Evolutionary conservation across 768 basidiomycete genomes (phyloP), one percentile per base, ranked within the genome.

Genomic region (Gloeostereum incarnatum): DNA sequence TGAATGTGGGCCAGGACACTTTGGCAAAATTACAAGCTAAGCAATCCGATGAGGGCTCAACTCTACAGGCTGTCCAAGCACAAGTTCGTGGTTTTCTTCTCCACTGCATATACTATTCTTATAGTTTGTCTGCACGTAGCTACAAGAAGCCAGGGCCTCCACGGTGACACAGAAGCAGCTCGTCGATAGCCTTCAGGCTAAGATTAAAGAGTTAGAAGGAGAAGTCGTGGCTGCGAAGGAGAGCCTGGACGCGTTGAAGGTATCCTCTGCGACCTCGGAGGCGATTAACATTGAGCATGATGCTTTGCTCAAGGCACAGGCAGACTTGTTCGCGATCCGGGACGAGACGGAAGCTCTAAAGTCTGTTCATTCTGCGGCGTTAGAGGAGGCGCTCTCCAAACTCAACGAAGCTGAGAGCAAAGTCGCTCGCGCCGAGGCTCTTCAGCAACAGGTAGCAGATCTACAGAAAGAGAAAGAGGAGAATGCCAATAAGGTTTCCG

Each of bases 381-480:
- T 75, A 35, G 60, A 71, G 26, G 74, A 70, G 22, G 66, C 62
- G 1, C 52, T 65, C 29, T 54, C 54, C 4, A 75, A 66, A 48
- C 52, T 78, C 31, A 47, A 56, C 18, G 63, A 67, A 16, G 59
- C 75, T 10, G 71, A 77, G 45, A 52, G 58, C 20, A 71, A 71
- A 42, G 62, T 61, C 9, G 58, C 66, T 4, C 61, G 62, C 33
- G 56, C 53, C 1, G 63, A 66, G 17, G 49, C 54, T 5, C 64
- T 85, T 16, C 59, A 66, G 36, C 46, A 62, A 2, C 73, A 81
- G 49, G 43, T 86, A 9, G 56, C 53, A 3, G 60, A 58, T 22
- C 62, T 87, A 43, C 76, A 73, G 53, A 54, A 53, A 9, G 81
- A 85, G 57, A 80, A 75, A 49, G 83, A 82, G 49, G 85, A 87